Percentiles rank a stretch among this genome's conserved stretches.
Evolutionary conservation across 164 flowering plant genomes (phyloP).

Genomic region (Vitis riparia): DNA sequence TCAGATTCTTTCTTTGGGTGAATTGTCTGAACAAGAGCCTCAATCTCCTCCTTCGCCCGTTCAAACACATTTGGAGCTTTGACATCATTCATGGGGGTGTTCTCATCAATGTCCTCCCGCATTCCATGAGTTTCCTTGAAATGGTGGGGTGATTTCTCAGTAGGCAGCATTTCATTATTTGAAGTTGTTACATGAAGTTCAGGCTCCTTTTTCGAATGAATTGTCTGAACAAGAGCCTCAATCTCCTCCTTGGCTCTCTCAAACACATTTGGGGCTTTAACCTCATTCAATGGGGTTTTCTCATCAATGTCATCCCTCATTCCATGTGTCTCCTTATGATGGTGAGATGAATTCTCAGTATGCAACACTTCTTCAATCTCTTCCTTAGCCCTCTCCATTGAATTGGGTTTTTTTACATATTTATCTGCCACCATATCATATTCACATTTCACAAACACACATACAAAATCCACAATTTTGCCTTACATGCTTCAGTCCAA

Average conservation of each 20-base stretch:
- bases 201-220: slow-evolving; percentile 39
- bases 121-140: slow-evolving; percentile 53
- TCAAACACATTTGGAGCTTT: slow-evolving; percentile 53
- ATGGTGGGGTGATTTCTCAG: slow-evolving; percentile 22
- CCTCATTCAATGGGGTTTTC: slow-evolving; percentile 32
- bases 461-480: too few species aligned
- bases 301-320: slow-evolving; percentile 40
- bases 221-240: slow-evolving; percentile 45
- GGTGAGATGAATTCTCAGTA: slow-evolving; percentile 17
- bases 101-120: slow-evolving; percentile 39
- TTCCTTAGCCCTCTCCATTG: slow-evolving; percentile 17
- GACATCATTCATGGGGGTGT: slow-evolving; percentile 34
- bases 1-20: slow-evolving; percentile 37
- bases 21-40: slow-evolving; percentile 45
- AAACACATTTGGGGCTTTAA: slow-evolving; percentile 50
- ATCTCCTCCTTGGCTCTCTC: slow-evolving; percentile 57
- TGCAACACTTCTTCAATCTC: slow-evolving; percentile 13
- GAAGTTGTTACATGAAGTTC: slow-evolving; percentile 4
- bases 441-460: background rate
- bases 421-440: slow-evolving; percentile 10
- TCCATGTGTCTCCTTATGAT: slow-evolving; percentile 54
- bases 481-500: too few species aligned
- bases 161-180: background rate
- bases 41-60: slow-evolving; percentile 54
- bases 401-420: slow-evolving; percentile 28